Percentiles rank a stretch among this genome's conserved stretches.
Conservation (phyloP, 2,329 filamentous ascomycete genomes). For the Lasiodiplodia gonubiensis region DNA sequence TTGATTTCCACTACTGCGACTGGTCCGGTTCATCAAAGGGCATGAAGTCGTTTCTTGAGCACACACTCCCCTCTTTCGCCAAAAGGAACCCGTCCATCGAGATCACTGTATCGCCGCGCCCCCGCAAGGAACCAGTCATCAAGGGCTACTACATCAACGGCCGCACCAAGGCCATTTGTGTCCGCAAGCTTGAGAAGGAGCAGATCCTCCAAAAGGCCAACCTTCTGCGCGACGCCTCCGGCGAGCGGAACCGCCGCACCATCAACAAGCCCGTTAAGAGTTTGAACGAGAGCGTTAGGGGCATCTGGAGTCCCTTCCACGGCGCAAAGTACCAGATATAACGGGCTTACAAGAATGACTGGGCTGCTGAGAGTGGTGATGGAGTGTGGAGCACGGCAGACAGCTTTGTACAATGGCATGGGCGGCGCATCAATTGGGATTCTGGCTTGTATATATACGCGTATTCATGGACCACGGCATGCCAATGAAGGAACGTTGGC, state of each 20-base stretch:
- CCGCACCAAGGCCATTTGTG: constrained; percentile 81
- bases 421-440: constrained; percentile 25
- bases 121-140: constrained; percentile 87
- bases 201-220: constrained; percentile 82
- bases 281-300: constrained; percentile 68
- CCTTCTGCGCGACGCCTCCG: constrained; percentile 73
- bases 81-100: constrained; percentile 84
- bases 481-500: background rate
- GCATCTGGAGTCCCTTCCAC: constrained; percentile 69
- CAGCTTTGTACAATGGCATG: constrained; percentile 20
- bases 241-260: constrained; percentile 70
- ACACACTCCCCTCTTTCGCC: constrained; percentile 78
- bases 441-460: constrained; percentile 21
- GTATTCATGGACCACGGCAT: background rate
- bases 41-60: constrained; percentile 95
- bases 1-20: constrained; percentile 98
- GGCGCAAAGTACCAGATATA: constrained; percentile 49
- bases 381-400: background rate
- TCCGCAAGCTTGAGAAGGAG: constrained; percentile 80
- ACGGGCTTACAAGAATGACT: background rate
- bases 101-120: constrained; percentile 87
- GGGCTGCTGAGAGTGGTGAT: background rate
- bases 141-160: constrained; percentile 94
- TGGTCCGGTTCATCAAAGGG: constrained; percentile 90
- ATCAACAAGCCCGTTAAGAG: constrained; percentile 64